Conservation (phyloP, 305 asterid genomes). For the Lippia alba region DNA sequence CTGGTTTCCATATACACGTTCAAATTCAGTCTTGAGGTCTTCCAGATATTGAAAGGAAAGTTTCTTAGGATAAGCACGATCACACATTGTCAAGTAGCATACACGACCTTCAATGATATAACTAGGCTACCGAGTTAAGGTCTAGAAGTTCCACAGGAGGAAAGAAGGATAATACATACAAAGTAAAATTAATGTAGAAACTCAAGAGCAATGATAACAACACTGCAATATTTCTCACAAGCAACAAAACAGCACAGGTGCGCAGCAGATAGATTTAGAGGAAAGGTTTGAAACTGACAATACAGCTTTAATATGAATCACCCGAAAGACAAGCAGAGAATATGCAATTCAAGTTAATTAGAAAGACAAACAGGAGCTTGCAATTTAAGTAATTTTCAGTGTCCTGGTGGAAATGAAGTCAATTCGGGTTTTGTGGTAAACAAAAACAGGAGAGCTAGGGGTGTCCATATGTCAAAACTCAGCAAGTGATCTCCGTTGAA, state of each 20-base stretch:
- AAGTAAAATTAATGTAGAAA: background rate
- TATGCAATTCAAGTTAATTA: constrained; percentile 4
- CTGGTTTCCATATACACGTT: constrained; percentile 80
- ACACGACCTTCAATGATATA: constrained; percentile 85
- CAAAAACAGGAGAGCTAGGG: constrained; percentile 2
- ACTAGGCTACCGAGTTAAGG: constrained; percentile 61
- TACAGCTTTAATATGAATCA: constrained; percentile 14
- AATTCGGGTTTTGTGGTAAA: background rate
- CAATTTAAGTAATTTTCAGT: constrained; percentile 18
- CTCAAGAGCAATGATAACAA: background rate
- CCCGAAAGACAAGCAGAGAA: constrained; percentile 1
- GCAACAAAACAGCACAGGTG: constrained; percentile 19
- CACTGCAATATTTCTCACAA: background rate
- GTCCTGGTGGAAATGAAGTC: constrained; percentile 5
- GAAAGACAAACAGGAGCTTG: constrained; percentile 11
- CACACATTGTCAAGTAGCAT: constrained; percentile 93
- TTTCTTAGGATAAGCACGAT: constrained; percentile 93
- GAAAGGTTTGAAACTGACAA: background rate
- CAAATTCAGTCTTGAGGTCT: constrained; percentile 95
- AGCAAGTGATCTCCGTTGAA: background rate
- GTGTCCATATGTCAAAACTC: background rate
- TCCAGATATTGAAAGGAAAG: constrained; percentile 93
- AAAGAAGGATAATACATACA: constrained; percentile 6
- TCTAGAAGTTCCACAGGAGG: constrained; percentile 24
- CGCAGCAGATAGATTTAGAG: background rate